These are phyloP conservation scores for Salix viminalis DNA, from an alignment of 345 rosid genomes.

Conservation along the genomic window DNA sequence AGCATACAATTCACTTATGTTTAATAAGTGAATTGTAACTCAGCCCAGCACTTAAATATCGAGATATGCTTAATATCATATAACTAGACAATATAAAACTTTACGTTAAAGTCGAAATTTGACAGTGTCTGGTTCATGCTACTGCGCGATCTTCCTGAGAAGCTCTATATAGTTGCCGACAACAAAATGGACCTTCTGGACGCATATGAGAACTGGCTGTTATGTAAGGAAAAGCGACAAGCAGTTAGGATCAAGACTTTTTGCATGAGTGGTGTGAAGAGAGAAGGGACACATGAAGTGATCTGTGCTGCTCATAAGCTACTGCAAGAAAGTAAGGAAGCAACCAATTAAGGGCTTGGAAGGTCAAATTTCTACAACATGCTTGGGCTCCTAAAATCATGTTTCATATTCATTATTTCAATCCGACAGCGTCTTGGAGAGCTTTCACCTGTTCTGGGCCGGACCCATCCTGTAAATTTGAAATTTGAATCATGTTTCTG, in stretches of 20 bases:
- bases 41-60: no score
- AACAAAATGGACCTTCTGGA: constrained; percentile 95
- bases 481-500: constrained; percentile 76
- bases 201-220: constrained; percentile 67
- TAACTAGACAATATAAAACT: no score
- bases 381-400: neutral
- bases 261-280: constrained; percentile 80
- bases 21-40: no score
- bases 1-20: no score
- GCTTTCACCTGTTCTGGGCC: constrained; percentile 25
- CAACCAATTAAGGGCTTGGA: constrained; percentile 36
- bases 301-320: constrained; percentile 62
- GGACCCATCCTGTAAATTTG: constrained; percentile 38
- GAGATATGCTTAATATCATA: no score
- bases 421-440: constrained; percentile 4
- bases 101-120: no score
- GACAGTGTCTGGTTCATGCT: no score
- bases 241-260: constrained; percentile 64
- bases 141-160: constrained; percentile 66
- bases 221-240: constrained; percentile 58
- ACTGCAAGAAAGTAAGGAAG: constrained; percentile 47
- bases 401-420: neutral
- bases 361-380: constrained; percentile 40
- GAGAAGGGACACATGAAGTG: constrained; percentile 76
- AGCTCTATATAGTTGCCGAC: constrained; percentile 74